Evolutionary conservation across 345 rosid genomes (phyloP).

Genomic region (Raphanus raphanistrum): DNA sequence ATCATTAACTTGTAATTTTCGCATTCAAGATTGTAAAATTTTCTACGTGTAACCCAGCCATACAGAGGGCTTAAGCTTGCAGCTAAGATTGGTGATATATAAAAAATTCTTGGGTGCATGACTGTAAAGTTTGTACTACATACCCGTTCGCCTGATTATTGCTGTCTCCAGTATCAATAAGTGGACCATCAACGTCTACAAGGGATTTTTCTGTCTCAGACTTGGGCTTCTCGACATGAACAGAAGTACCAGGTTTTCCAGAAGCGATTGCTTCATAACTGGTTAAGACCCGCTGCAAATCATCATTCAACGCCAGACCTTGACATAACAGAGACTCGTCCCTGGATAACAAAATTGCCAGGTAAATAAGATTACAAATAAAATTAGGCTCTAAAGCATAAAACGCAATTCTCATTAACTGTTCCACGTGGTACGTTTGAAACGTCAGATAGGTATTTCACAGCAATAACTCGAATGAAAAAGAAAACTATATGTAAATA

Average conservation of each 20-base stretch:
- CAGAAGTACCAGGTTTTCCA: constrained; percentile 50
- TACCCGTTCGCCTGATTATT: constrained; percentile 51
- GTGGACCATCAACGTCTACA: constrained; percentile 60
- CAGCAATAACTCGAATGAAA: constrained; percentile 16
- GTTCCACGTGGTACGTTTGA: background rate
- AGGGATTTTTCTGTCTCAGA: constrained; percentile 56
- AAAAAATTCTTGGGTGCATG: constrained; percentile 2
- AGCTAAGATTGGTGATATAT: background rate
- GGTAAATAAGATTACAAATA: constrained; percentile 11
- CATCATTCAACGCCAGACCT: constrained; percentile 93
- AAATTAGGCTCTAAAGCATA: constrained; percentile 14
- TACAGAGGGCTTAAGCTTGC: background rate
- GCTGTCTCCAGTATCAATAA: constrained; percentile 71
- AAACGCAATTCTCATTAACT: constrained; percentile 1
- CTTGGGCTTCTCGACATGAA: constrained; percentile 51
- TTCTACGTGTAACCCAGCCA: constrained; percentile 5
- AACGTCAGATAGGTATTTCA: background rate
- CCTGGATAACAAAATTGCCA: constrained; percentile 47
- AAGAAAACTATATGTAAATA: constrained; percentile 22
- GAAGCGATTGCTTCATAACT: constrained; percentile 87
- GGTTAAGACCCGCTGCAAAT: constrained; percentile 88
- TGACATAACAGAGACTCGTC: constrained; percentile 89
- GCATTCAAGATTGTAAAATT: constrained; percentile 17
- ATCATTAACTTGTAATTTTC: constrained; percentile 2
- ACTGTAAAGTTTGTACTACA: constrained; percentile 18